Base-by-base conservation (phyloP, 2,329 filamentous ascomycete genomes). In the Talaromyces albobiverticillius region DNA sequence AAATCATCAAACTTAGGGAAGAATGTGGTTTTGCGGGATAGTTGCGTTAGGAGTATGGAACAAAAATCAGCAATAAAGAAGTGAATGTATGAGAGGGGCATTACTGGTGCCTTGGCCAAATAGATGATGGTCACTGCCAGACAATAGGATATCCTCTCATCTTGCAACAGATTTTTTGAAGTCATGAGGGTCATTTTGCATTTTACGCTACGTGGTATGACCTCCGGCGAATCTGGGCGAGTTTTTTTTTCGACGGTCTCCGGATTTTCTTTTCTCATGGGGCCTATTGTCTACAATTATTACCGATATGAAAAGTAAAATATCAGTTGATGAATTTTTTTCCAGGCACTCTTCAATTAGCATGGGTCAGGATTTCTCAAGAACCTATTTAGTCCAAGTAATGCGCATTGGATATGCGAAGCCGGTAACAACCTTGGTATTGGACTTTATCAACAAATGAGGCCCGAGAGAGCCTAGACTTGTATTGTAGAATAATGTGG, bases 41-140 rank as follows among this genome's bases (percentile, higher is more conserved):
- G 63, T 62, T 67, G 64, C 47, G 43, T 38, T 47, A 42, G 48
- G 48, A 51, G 38, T 51, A 36, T 41, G 53, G 43, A 51, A 64
- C 65, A 65, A 67, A 59, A 64, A 63, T 69, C 68, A 64, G 64
- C 58, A 61, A 67, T 62, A 58, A 62, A 59, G 61, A 48, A 53
- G 42, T 52, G 53, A 65, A 61, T 62, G 65, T 69, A 65, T 65
- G 62, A 65, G 64, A 62, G 60, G 48, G 38, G 34, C 63, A 64
- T 64, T 62, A 63, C 65, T 67, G 64, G 66, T 61, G 58, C 58
- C 56, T 61, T 59, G 61, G 54, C 60, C 54, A 53, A 41, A 46
- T 49, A 46, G 47, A 53, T 42, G 26, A 62, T 59, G 60, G 63
- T 61, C 65, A 62, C 64, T 62, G 63, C 66, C 66, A 65, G 54